These are phyloP conservation scores for Suillus alpinus DNA, from an alignment of 768 basidiomycete genomes.

Conservation along the genomic window DNA sequence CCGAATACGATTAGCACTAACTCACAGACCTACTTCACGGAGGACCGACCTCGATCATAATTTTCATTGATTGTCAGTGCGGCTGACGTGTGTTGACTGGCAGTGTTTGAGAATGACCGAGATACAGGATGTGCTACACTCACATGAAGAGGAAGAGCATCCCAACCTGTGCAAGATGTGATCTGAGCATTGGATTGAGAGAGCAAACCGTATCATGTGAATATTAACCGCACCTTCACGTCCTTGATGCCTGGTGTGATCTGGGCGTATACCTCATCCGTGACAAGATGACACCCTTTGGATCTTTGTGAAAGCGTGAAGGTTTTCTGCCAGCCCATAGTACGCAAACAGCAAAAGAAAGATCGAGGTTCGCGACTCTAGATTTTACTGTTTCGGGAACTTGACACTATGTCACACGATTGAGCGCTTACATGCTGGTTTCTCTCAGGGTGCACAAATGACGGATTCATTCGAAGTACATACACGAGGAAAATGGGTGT, in stretches of 20 bases:
- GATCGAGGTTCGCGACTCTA: not conserved
- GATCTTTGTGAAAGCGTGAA: slow-evolving; percentile 56
- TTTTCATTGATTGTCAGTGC: slow-evolving; percentile 89
- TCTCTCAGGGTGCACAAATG: not conserved
- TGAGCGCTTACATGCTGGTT: not conserved
- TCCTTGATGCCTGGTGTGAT: slow-evolving; percentile 68
- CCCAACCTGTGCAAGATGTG: slow-evolving; percentile 54
- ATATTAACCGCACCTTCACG: slow-evolving; percentile 49
- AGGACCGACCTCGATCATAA: slow-evolving; percentile 63
- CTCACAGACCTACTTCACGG: not conserved
- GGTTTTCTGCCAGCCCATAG: slow-evolving; percentile 89
- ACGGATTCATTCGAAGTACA: not conserved
- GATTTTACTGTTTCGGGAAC: not conserved
- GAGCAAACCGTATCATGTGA: not conserved
- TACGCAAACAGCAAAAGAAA: not conserved
- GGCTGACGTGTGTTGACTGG: slow-evolving; percentile 74
- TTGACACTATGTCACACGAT: not conserved
- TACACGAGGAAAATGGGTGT: not conserved
- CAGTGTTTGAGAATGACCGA: slow-evolving; percentile 21
- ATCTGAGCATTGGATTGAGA: not conserved
- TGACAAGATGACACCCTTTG: slow-evolving; percentile 83
- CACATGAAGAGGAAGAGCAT: slow-evolving; percentile 90
- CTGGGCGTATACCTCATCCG: slow-evolving; percentile 65
- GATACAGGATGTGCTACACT: slow-evolving; percentile 20
- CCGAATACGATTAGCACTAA: not conserved